These are phyloP conservation scores for Penicillium parvum DNA, from an alignment of 495 filamentous ascomycete species.

Conservation along the genomic window DNA sequence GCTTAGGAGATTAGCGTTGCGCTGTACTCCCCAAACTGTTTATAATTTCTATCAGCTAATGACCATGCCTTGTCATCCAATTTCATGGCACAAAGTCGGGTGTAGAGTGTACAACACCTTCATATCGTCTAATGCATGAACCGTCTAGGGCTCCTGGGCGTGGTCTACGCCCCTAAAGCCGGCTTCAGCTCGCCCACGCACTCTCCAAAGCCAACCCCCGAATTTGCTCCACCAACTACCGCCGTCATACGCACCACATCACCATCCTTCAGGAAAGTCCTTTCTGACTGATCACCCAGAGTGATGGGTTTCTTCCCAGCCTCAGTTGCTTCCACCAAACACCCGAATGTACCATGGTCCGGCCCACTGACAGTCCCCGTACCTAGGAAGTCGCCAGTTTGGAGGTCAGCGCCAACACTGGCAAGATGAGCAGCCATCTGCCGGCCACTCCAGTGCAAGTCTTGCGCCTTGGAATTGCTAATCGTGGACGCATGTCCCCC, in stretches of 20 bases:
- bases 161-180: constrained; percentile 13
- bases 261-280: constrained; percentile 71
- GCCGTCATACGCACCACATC: constrained; percentile 69
- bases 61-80: neutral
- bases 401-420: constrained; percentile 67
- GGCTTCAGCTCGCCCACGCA: constrained; percentile 52
- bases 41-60: neutral
- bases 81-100: too few species aligned
- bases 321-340: constrained; percentile 68
- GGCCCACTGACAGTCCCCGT: constrained; percentile 79
- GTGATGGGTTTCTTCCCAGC: constrained; percentile 56
- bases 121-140: too few species aligned
- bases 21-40: neutral
- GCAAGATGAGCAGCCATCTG: constrained; percentile 87
- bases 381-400: constrained; percentile 72
- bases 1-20: too few species aligned
- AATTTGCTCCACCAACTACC: constrained; percentile 46
- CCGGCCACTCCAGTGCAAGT: constrained; percentile 77
- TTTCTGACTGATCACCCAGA: constrained; percentile 51
- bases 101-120: too few species aligned
- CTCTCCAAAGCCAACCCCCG: constrained; percentile 62
- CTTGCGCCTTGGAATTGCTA: constrained; percentile 49
- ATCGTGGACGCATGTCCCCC: constrained; percentile 54
- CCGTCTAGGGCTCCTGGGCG: too few species aligned
- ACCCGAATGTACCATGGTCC: constrained; percentile 51